Evolutionary conservation across 2,329 filamentous ascomycete species (phyloP).

Genomic region (Colletotrichum shisoi): DNA sequence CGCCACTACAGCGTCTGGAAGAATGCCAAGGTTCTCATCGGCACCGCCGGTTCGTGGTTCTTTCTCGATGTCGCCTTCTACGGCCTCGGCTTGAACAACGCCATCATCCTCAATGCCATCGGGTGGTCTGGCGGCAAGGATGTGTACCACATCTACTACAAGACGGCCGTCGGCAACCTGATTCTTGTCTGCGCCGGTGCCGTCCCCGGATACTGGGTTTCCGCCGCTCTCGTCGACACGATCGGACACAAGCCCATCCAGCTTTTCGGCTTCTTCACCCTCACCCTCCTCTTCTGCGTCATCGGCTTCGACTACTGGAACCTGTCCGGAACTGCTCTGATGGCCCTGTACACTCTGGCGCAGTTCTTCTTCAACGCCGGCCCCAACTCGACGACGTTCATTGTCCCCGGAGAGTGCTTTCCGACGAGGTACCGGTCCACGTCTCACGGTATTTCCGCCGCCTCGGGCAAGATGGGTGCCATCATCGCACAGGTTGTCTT

Average conservation of each 20-base stretch:
- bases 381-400: conserved; percentile 69
- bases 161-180: conserved; percentile 79
- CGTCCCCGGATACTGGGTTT: conserved; percentile 84
- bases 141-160: conserved; percentile 75
- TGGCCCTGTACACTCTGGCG: conserved; percentile 23
- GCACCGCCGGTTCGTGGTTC: conserved; percentile 88
- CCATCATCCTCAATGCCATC: conserved; percentile 73
- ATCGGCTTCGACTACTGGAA: conserved; percentile 58
- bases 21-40: conserved; percentile 75
- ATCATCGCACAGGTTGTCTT: conserved; percentile 61
- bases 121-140: conserved; percentile 68
- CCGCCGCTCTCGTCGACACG: conserved; percentile 76
- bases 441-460: conserved; percentile 68
- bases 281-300: conserved; percentile 57
- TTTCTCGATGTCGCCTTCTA: conserved; percentile 71
- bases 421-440: conserved; percentile 69
- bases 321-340: conserved; percentile 34
- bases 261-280: conserved; percentile 56
- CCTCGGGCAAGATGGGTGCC: conserved; percentile 66
- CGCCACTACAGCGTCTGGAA: conserved; percentile 74
- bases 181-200: conserved; percentile 81
- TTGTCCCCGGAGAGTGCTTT: conserved; percentile 71
- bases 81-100: conserved; percentile 78
- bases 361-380: conserved; percentile 47
- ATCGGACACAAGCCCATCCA: conserved; percentile 81